Evolutionary conservation across 2,329 filamentous ascomycete genomes (phyloP).

Genomic region (Apiospora malaysiana): DNA sequence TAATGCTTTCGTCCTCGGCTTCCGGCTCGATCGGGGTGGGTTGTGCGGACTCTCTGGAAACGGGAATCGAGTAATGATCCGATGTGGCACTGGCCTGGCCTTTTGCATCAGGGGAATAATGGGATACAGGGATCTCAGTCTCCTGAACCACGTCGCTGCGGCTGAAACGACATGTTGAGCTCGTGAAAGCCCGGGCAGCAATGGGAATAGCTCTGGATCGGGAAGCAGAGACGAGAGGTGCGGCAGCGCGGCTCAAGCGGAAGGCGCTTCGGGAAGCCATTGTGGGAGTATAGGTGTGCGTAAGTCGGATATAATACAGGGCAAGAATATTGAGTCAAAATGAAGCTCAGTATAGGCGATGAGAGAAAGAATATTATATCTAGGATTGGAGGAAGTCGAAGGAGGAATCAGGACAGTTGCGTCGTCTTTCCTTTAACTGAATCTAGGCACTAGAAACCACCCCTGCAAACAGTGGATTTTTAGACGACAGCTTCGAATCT

Average conservation of each 20-base stretch:
- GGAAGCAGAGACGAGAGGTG: slow-evolving; percentile 35
- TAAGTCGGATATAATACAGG: background rate
- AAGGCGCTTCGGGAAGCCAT: slow-evolving; percentile 42
- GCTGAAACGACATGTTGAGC: slow-evolving; percentile 46
- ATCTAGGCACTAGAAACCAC: background rate
- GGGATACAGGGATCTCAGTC: slow-evolving; percentile 62
- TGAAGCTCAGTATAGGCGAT: background rate
- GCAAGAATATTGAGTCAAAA: background rate
- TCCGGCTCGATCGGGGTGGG: slow-evolving; percentile 49
- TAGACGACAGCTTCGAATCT: slow-evolving; percentile 8
- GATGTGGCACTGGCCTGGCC: slow-evolving; percentile 45
- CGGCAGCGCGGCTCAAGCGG: slow-evolving; percentile 38
- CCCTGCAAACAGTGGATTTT: background rate
- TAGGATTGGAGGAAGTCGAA: background rate
- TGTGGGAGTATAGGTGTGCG: background rate
- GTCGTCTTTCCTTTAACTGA: background rate
- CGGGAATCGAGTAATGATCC: slow-evolving; percentile 62
- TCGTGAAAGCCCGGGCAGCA: slow-evolving; percentile 44
- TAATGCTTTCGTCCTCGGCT: slow-evolving; percentile 53
- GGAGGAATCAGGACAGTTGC: background rate
- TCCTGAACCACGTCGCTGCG: slow-evolving; percentile 59
- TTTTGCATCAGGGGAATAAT: slow-evolving; percentile 56
- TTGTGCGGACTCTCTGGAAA: slow-evolving; percentile 50
- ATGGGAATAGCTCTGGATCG: slow-evolving; percentile 36
- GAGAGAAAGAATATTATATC: background rate